Percentiles rank a stretch among this genome's conserved stretches.
Evolutionary conservation across 345 rosid species (phyloP).

Genomic region (Tarenaya hassleriana): DNA sequence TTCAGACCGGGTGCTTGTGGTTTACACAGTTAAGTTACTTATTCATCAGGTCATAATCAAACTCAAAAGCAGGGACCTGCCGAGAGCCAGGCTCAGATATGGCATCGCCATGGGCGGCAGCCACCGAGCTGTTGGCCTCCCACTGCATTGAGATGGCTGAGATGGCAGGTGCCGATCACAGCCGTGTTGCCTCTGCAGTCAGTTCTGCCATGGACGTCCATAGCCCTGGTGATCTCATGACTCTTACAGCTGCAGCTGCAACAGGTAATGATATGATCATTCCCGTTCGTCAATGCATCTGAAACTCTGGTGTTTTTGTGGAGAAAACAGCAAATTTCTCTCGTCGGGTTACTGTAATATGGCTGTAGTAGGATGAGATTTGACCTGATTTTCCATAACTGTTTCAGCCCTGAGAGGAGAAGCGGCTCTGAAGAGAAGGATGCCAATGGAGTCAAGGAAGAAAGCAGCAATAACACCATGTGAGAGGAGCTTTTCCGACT

Average conservation of each 20-base stretch:
- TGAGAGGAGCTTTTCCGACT: conserved; percentile 51
- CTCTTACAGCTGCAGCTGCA: conserved; percentile 93
- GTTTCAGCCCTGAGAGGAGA: conserved; percentile 79
- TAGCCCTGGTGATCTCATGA: conserved; percentile 76
- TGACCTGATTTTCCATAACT: conserved; percentile 12
- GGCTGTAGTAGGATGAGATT: background rate
- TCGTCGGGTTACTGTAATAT: too few relatives aligned
- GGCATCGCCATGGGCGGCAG: conserved; percentile 67
- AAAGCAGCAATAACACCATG: conserved; percentile 79
- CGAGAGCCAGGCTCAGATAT: conserved; percentile 60
- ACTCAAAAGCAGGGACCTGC: conserved; percentile 37
- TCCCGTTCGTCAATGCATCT: too few relatives aligned
- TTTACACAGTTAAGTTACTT: conserved; percentile 14
- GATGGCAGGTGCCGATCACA: conserved; percentile 65
- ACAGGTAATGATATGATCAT: conserved; percentile 79
- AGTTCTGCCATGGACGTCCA: conserved; percentile 76
- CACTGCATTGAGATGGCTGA: conserved; percentile 87
- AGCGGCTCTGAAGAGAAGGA: conserved; percentile 71
- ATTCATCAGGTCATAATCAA: conserved; percentile 30
- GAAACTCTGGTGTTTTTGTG: too few relatives aligned
- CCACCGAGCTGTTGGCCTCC: conserved; percentile 80
- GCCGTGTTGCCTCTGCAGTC: conserved; percentile 49
- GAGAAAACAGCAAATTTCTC: too few relatives aligned
- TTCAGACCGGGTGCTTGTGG: conserved; percentile 15
- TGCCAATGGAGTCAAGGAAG: conserved; percentile 80